A percentile compares a stretch with the other conserved stretches of the same genome.
Conservation (phyloP, 2,329 filamentous ascomycete genomes). For the Podosphaera fusca region DNA sequence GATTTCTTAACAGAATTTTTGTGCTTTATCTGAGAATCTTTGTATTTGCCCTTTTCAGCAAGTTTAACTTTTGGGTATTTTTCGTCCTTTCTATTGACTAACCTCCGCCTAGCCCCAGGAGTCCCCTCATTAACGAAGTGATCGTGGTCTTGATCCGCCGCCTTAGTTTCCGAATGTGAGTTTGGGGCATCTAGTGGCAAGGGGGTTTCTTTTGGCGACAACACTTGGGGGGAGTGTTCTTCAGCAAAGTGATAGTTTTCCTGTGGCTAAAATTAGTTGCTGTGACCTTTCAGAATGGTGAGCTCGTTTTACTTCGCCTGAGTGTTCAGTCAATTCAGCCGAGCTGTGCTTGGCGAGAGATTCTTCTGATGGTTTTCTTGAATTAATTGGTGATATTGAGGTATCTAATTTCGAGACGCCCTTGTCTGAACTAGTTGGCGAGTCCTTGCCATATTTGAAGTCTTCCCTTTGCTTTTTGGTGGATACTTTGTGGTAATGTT, state of each 20-base stretch:
- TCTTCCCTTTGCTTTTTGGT: slow-evolving; percentile 14
- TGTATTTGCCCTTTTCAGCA: not conserved
- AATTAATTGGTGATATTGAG: slow-evolving; percentile 29
- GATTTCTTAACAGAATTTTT: slow-evolving; percentile 13
- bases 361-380: slow-evolving; percentile 10
- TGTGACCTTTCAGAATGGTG: not conserved
- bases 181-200: slow-evolving; percentile 18
- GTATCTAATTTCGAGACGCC: slow-evolving; percentile 26
- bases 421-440: slow-evolving; percentile 8
- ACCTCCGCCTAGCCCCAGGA: slow-evolving; percentile 57
- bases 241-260: not conserved
- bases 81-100: slow-evolving; percentile 21
- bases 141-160: slow-evolving; percentile 50
- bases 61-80: slow-evolving; percentile 7
- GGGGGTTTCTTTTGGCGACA: slow-evolving; percentile 15
- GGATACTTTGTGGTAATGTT: not conserved
- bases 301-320: slow-evolving; percentile 15
- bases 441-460: slow-evolving; percentile 19
- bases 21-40: not conserved
- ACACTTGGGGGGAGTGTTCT: slow-evolving; percentile 3
- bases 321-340: slow-evolving; percentile 21
- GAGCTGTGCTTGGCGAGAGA: no score
- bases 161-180: slow-evolving; percentile 22
- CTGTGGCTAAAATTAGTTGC: not conserved
- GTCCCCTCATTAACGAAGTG: slow-evolving; percentile 46